Percentiles rank a stretch among this genome's conserved stretches.
phyloP scores from a whole-genome alignment of 164 flowering plant genomes.

The Liquidambar formosana region DNA sequence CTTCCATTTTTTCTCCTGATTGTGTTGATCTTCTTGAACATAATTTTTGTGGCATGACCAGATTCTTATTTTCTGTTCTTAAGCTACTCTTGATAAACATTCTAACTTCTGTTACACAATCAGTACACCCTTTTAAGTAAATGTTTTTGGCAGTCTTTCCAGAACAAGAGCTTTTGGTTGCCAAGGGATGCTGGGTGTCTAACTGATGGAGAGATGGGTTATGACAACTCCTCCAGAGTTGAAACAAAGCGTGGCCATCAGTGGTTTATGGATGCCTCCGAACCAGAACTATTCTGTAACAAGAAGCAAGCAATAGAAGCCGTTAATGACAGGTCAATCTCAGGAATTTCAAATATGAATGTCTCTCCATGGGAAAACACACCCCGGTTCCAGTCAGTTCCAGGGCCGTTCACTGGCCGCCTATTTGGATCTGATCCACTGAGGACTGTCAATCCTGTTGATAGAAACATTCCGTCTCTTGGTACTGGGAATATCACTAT shows the following conservation, averaged over 20 bases:
- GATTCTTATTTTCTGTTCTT: background rate
- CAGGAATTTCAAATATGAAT: constrained; percentile 31
- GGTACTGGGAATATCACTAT: constrained; percentile 28
- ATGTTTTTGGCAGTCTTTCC: constrained; percentile 35
- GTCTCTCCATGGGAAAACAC: constrained; percentile 33
- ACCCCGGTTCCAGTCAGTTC: constrained; percentile 27
- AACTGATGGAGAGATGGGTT: constrained; percentile 32
- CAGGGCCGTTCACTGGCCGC: constrained; percentile 32
- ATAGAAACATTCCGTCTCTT: constrained; percentile 28
- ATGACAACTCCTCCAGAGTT: constrained; percentile 28
- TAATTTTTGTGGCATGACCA: background rate
- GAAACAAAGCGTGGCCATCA: constrained; percentile 41
- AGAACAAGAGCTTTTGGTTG: constrained; percentile 37
- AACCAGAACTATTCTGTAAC: constrained; percentile 30
- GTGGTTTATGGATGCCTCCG: constrained; percentile 38
- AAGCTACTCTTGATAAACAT: background rate
- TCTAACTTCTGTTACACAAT: background rate
- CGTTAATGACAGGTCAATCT: constrained; percentile 17
- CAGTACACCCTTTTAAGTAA: background rate
- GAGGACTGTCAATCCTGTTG: constrained; percentile 24
- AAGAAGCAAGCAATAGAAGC: constrained; percentile 45
- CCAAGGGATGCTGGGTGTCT: constrained; percentile 29
- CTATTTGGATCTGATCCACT: constrained; percentile 34
- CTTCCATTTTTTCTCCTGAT: background rate
- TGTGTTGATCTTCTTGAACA: background rate